A percentile compares a stretch with the other conserved stretches of the same genome.
Conservation (phyloP, 495 filamentous ascomycete species). For the Hypomontagnella monticulosa region DNA sequence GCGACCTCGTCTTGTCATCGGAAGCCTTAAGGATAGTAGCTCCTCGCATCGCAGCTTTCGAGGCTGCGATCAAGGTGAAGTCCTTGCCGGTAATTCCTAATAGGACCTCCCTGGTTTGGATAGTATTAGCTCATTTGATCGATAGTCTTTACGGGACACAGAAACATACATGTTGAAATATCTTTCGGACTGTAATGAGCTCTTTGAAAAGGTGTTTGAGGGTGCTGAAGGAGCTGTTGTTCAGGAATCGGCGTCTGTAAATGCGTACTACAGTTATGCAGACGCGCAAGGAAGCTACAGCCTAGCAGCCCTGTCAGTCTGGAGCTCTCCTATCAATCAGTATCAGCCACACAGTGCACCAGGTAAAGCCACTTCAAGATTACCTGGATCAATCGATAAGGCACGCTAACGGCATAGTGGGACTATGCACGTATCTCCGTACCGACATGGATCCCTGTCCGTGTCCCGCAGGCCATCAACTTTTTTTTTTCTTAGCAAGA, state of each 20-base stretch:
- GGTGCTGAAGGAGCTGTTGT: conserved; percentile 28
- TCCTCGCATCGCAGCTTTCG: conserved; percentile 96
- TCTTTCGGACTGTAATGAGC: conserved; percentile 5
- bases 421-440: conserved; percentile 1
- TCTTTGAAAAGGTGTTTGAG: conserved; percentile 11
- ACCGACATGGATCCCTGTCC: conserved; percentile 28
- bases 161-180: conserved; percentile 48
- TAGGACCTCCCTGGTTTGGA: conserved; percentile 84
- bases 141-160: neutral
- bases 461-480: conserved; percentile 39
- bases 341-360: too few relatives aligned
- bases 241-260: conserved; percentile 15
- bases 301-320: conserved; percentile 42
- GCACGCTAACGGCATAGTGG: neutral
- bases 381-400: neutral
- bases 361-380: too few relatives aligned
- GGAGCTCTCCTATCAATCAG: conserved; percentile 18
- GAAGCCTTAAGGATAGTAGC: conserved; percentile 94
- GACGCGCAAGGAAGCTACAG: conserved; percentile 54
- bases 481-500: conserved; percentile 43
- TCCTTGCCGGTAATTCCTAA: conserved; percentile 98
- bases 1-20: conserved; percentile 92
- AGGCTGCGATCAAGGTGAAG: conserved; percentile 96
- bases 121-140: conserved; percentile 17
- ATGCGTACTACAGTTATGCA: conserved; percentile 18